Evolutionary conservation across 148 eudicot genomes (phyloP), one percentile per base, ranked within the genome.

Genomic region (Dianthus caryophyllus): DNA sequence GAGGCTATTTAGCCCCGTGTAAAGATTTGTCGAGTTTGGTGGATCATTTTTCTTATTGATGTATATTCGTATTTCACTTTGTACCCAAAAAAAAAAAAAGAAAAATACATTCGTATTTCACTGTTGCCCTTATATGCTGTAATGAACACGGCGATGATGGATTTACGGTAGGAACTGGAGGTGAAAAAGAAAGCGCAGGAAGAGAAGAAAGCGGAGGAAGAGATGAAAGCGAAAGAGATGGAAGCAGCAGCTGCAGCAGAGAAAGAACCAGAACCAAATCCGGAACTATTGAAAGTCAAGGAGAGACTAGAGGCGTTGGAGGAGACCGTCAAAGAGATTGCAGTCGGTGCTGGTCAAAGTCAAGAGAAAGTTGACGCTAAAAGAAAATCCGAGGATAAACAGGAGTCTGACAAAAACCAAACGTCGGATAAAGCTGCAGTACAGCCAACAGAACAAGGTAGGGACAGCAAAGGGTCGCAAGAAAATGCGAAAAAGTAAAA

Each of bases 221-320:
- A 77, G 68, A 74, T 73, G 48, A 80, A 83, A 66, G 86, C 85
- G 18, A 83, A 83, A 75, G 78, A 81, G 78, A 67, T 38, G 73
- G 85, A 83, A 79, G 69, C 75, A 50, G 80, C 76, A 62, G 87
- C 82, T 55, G 73, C 69, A 0, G 81, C 80, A 58, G 82, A 83
- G 77, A 75, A 72, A 66, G 79, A 72, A 67, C 52, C 57, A 15
- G 74, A 41, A 26, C 59, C 86, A 27, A 66, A 68, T 73, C 82
- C 83, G 1, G 87, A 87, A 69, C 73, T 92, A 33, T 71, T 66
- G 51, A 79, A 85, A 69, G 89, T 89, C 29, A 87, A 81, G 68
- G 88, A 53, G 72, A 87, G 96, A 70, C 80, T 92, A 31, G 77
- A 80, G 48, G 88, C 85, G 52, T 76, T 89, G 21, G 96, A 92